Conservation (phyloP, 768 basidiomycete genomes). For the Epithele typhae region DNA sequence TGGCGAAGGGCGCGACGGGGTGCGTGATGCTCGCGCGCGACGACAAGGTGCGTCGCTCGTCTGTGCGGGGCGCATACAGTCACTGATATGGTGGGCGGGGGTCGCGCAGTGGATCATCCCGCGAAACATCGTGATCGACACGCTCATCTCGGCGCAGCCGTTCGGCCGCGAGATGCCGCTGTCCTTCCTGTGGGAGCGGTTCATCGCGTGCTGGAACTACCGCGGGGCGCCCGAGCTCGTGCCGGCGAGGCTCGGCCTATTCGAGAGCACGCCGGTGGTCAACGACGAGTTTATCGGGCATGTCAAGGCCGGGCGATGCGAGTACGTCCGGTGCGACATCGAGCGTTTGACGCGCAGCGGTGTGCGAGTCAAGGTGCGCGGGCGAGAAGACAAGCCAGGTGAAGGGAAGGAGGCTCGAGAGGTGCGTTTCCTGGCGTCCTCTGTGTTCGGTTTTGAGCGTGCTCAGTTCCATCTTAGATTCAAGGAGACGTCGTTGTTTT, state of each 20-base stretch:
- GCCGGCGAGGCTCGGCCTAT: conserved; percentile 38
- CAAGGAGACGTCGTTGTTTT: conserved; percentile 45
- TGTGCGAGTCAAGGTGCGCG: conserved; percentile 36
- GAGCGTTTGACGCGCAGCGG: conserved; percentile 33
- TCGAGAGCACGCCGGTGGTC: conserved; percentile 47
- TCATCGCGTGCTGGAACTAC: conserved; percentile 41
- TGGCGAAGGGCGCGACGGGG: conserved; percentile 27
- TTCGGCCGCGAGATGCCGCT: conserved; percentile 51
- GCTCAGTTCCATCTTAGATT: too few relatives aligned
- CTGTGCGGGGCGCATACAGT: too few relatives aligned
- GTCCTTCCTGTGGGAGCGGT: conserved; percentile 45
- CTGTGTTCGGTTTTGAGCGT: too few relatives aligned
- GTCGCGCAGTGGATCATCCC: conserved; percentile 44
- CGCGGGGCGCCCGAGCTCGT: conserved; percentile 40
- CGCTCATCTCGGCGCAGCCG: conserved; percentile 43
- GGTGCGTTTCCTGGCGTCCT: too few relatives aligned
- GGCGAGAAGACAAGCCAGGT: conserved; percentile 29
- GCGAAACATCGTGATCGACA: conserved; percentile 44
- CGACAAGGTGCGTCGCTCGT: conserved; percentile 33
- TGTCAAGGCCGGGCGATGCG: conserved; percentile 37
- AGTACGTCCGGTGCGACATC: conserved; percentile 46
- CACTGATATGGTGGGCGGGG: too few relatives aligned
- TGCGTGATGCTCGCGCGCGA: conserved; percentile 38
- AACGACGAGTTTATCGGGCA: conserved; percentile 48
- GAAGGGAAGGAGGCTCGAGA: conserved; percentile 23